Evolutionary conservation across 2,329 filamentous ascomycete species (phyloP), one percentile per base, ranked within the genome.

Genomic region (Chalara sp.): DNA sequence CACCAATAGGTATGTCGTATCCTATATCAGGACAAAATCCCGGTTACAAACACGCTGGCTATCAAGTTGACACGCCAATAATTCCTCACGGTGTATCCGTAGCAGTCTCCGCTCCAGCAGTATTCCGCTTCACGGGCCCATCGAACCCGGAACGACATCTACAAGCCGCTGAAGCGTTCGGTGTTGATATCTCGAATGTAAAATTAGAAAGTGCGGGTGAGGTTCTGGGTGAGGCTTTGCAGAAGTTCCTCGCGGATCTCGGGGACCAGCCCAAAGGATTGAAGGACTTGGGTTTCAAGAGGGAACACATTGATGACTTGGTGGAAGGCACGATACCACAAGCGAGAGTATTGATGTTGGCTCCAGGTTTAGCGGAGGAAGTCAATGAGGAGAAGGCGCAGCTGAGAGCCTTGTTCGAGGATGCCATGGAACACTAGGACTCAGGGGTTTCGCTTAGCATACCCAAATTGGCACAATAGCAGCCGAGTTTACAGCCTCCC

Each of bases 61-160:
- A 99, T 68, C 74, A 84, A 2, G 83, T 95, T 6, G 70, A 80
- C 30, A 67, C 77, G 32, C 82, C 87, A 7, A 86, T 99, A 61
- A 97, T 99, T 63, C 93, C 93, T 0, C 93, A 99, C 67, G 93
- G 93, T 48, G 93, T 99, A 29, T 92, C 87, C 1, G 93, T 99
- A 1, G 93, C 91, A 3, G 92, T 97, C 6, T 92, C 89, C 0
- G 89, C 92, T 0, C 92, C 93, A 0, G 87, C 92, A 1, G 92
- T 97, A 1, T 99, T 97, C 79, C 83, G 81, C 32, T 97, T 97
- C 71, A 99, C 92, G 0, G 92, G 78, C 0, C 79, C 92, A 1
- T 93, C 88, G 1, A 97, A 97, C 65, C 93, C 93, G 0, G 89
- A 96, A 48, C 83, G 93, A 7, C 93, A 99, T 72, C 72, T 99